phyloP scores from a whole-genome alignment of 2,329 filamentous ascomycete species.

The Cercospora zeina region DNA sequence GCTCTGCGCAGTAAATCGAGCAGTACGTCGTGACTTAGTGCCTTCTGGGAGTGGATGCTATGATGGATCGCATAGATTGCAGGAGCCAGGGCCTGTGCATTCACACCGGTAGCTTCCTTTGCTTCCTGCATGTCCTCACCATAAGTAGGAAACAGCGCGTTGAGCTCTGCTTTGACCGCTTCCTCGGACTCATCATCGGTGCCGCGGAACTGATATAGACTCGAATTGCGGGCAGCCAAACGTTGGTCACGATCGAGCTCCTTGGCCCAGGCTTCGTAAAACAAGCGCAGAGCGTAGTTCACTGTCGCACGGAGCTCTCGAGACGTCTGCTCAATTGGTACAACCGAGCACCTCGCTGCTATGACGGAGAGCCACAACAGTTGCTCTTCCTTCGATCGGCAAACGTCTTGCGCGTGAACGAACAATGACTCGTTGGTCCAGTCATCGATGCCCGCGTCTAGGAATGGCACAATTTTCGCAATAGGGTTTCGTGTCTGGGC shows the following conservation, averaged over 20 bases:
- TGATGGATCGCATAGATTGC: slow-evolving; percentile 31
- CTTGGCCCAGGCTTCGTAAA: slow-evolving; percentile 78
- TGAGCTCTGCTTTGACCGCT: slow-evolving; percentile 70
- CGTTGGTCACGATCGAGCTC: slow-evolving; percentile 75
- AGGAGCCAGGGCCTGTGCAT: slow-evolving; percentile 31
- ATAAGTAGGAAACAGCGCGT: slow-evolving; percentile 78
- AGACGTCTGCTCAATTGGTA: slow-evolving; percentile 19
- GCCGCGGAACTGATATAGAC: slow-evolving; percentile 81
- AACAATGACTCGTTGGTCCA: slow-evolving; percentile 34
- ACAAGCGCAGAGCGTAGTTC: slow-evolving; percentile 66
- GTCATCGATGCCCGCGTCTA: slow-evolving; percentile 21
- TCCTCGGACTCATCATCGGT: slow-evolving; percentile 74
- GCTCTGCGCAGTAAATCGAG: slow-evolving; percentile 26
- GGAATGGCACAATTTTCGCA: slow-evolving; percentile 31
- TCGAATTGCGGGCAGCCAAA: slow-evolving; percentile 69
- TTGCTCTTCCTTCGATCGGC: slow-evolving; percentile 28
- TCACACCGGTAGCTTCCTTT: slow-evolving; percentile 2
- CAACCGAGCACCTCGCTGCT: slow-evolving; percentile 24
- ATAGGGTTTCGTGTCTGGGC: not conserved
- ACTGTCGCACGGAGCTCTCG: slow-evolving; percentile 49
- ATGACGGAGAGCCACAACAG: slow-evolving; percentile 32
- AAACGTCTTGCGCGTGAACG: slow-evolving; percentile 20
- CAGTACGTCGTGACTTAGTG: slow-evolving; percentile 16
- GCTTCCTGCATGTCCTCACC: slow-evolving; percentile 51
- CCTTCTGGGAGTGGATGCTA: slow-evolving; percentile 21